Evolutionary conservation across 192 early-diverging fungal species (phyloP).

Genomic region (Chytriomyces sp.): DNA sequence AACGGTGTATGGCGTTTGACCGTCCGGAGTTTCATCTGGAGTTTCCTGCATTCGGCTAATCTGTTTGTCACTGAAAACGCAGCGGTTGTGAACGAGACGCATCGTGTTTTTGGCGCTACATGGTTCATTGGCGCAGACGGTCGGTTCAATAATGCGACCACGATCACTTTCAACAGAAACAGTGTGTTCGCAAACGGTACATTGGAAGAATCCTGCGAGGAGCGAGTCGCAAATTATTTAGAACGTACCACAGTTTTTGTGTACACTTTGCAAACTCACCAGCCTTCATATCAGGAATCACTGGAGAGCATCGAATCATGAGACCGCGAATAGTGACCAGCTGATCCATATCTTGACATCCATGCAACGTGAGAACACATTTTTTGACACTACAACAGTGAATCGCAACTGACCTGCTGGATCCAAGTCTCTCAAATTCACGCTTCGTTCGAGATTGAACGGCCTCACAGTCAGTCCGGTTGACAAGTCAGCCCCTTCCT

Average conservation of each 20-base stretch:
- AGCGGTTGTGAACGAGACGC: slow-evolving; percentile 93
- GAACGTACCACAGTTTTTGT: neutral
- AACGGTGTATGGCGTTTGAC: slow-evolving; percentile 97
- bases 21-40: slow-evolving; percentile 91
- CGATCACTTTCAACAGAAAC: slow-evolving; percentile 80
- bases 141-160: slow-evolving; percentile 86
- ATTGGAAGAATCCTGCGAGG: slow-evolving; percentile 84
- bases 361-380: neutral
- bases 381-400: neutral
- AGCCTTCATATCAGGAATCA: slow-evolving; percentile 93
- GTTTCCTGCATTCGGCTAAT: slow-evolving; percentile 93
- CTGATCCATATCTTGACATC: slow-evolving; percentile 86
- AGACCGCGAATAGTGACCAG: slow-evolving; percentile 93
- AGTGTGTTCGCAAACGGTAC: slow-evolving; percentile 86
- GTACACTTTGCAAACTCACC: slow-evolving; percentile 44
- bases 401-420: slow-evolving; percentile 65
- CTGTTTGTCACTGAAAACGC: slow-evolving; percentile 91
- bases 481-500: slow-evolving; percentile 59
- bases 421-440: slow-evolving; percentile 93
- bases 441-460: slow-evolving; percentile 75
- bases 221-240: neutral
- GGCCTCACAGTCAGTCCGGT: slow-evolving; percentile 76
- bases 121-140: slow-evolving; percentile 74
- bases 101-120: slow-evolving; percentile 85
- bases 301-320: slow-evolving; percentile 85